phyloP scores from a whole-genome alignment of 768 basidiomycete genomes.

The Boletus sensibilis region DNA sequence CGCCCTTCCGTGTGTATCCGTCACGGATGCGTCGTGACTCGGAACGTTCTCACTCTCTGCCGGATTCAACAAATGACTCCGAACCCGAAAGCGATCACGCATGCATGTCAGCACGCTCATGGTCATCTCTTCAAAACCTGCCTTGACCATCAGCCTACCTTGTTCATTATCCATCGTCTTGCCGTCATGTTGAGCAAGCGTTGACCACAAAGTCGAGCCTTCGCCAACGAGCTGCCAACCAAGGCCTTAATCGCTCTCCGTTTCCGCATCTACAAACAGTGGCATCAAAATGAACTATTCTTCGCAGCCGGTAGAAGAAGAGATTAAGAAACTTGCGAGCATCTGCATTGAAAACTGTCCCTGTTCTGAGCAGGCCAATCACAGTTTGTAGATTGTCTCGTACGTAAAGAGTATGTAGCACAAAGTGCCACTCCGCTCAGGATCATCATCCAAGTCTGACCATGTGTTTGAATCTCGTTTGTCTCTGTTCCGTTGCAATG shows the following conservation, averaged over 20 bases:
- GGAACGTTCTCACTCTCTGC: not conserved
- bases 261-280: not conserved
- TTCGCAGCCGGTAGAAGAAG: not conserved
- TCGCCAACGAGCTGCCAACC: not conserved
- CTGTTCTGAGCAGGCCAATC: not conserved
- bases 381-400: not conserved
- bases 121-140: not conserved
- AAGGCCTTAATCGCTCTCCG: not conserved
- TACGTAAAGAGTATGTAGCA: not conserved
- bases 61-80: not conserved
- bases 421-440: not conserved
- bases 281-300: not conserved
- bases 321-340: not conserved
- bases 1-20: not conserved
- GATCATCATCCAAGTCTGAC: not conserved
- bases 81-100: not conserved
- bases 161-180: not conserved
- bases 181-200: too few relatives aligned
- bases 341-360: not conserved
- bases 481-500: not conserved
- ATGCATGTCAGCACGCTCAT: not conserved
- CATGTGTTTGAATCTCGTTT: not conserved
- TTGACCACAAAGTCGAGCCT: not conserved
- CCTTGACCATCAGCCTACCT: not conserved
- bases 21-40: not conserved